phyloP scores from a whole-genome alignment of 192 early-diverging fungal species.

The Gigaspora rosea region DNA sequence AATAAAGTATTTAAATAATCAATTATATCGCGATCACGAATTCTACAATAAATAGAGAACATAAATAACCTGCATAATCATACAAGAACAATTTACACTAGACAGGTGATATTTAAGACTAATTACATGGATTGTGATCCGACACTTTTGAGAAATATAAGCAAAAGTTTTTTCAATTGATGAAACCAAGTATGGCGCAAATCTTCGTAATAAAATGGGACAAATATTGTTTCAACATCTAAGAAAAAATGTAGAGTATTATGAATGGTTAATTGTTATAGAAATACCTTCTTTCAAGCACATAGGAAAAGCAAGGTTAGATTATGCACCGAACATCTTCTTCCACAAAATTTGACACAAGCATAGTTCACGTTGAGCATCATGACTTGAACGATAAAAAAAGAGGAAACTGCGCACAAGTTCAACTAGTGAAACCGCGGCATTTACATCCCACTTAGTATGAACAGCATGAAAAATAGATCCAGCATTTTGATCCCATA shows the following conservation, averaged over 20 bases:
- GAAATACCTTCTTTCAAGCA: constrained; percentile 21
- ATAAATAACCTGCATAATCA: neutral
- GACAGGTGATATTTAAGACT: neutral
- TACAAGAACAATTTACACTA: neutral
- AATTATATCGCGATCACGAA: neutral
- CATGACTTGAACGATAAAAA: constrained; percentile 42
- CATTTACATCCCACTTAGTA: neutral
- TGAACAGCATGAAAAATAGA: neutral
- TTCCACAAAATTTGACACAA: constrained; percentile 37
- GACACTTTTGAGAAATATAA: constrained; percentile 23
- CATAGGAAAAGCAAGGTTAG: constrained; percentile 5
- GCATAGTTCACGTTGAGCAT: constrained; percentile 32
- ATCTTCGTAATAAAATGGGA: constrained; percentile 32
- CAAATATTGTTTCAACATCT: constrained; percentile 16
- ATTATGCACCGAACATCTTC: neutral
- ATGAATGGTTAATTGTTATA: neutral
- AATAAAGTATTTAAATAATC: constrained; percentile 11
- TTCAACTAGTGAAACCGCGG: constrained; percentile 3
- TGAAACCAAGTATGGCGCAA: constrained; percentile 32
- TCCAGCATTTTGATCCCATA: constrained; percentile 42
- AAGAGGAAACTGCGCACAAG: constrained; percentile 40
- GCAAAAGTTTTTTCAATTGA: constrained; percentile 23
- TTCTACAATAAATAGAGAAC: neutral
- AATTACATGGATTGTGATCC: constrained; percentile 21
- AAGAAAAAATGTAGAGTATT: neutral